phyloP scores from a whole-genome alignment of 2,329 filamentous ascomycete species.

The Zasmidium cellare region DNA sequence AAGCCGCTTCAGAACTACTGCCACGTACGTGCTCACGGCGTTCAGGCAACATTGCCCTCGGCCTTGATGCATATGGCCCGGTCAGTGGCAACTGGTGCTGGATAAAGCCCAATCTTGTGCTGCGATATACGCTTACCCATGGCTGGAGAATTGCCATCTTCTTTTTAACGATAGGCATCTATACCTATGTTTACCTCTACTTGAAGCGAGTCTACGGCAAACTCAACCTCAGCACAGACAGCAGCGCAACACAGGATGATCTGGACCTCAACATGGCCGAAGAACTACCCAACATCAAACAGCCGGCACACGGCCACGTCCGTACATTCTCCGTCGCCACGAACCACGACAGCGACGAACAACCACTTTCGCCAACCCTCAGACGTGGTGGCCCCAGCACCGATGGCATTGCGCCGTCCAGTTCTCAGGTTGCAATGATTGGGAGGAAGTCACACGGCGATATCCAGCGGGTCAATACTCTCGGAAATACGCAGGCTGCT shows the following conservation, averaged over 20 bases:
- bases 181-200: conserved; percentile 45
- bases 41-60: conserved; percentile 30
- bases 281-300: neutral
- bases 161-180: conserved; percentile 42
- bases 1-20: no score
- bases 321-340: neutral
- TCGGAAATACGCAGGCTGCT: neutral
- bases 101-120: conserved; percentile 40
- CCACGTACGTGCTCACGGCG: no score
- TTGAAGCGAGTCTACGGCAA: conserved; percentile 27
- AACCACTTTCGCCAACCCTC: neutral
- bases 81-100: conserved; percentile 53
- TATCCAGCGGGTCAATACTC: neutral
- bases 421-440: neutral
- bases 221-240: conserved; percentile 1
- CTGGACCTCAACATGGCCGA: neutral
- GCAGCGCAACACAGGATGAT: conserved; percentile 3
- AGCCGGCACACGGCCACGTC: neutral
- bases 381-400: neutral
- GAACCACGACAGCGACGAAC: neutral
- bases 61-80: conserved; percentile 35
- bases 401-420: neutral
- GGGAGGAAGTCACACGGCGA: neutral
- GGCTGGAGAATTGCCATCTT: conserved; percentile 50
- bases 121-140: conserved; percentile 49